Evolutionary conservation across 2,329 filamentous ascomycete species (phyloP).

Genomic region (Pestalotiopsis sp.): DNA sequence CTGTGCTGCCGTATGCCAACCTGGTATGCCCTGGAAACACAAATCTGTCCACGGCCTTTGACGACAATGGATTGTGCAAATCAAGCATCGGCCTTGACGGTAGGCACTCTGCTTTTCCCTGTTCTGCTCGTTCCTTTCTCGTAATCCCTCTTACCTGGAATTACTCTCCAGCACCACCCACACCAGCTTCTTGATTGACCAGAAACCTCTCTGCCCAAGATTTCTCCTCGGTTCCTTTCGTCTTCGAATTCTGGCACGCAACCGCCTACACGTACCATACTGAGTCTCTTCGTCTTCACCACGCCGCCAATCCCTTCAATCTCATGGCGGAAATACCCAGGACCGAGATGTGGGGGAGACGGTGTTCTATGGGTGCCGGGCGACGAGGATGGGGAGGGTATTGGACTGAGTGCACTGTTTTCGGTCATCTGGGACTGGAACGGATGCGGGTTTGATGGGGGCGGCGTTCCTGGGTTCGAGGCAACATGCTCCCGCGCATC

Average conservation of each 20-base stretch:
- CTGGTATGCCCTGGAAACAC: not conserved
- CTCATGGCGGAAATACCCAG: conserved; percentile 84
- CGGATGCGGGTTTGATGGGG: conserved; percentile 19
- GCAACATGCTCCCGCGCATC: conserved; percentile 57
- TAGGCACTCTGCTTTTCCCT: not conserved
- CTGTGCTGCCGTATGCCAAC: not conserved
- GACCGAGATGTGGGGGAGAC: conserved; percentile 52
- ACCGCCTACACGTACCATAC: conserved; percentile 78
- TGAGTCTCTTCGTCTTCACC: conserved; percentile 86
- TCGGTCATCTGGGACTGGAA: conserved; percentile 16
- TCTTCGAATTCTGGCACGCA: conserved; percentile 87
- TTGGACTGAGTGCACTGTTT: conserved; percentile 5
- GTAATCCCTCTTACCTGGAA: conserved; percentile 59
- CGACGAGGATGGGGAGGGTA: conserved; percentile 23
- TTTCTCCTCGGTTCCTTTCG: conserved; percentile 66
- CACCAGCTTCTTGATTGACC: conserved; percentile 81
- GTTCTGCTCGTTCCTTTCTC: conserved; percentile 21
- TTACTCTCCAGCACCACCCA: conserved; percentile 83
- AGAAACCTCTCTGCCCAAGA: conserved; percentile 70
- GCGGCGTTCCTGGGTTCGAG: conserved; percentile 9
- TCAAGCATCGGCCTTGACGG: conserved; percentile 1
- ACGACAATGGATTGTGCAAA: too few species aligned
- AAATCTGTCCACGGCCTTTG: not conserved
- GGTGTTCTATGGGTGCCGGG: conserved; percentile 11
- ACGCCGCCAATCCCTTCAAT: conserved; percentile 89